A percentile compares a stretch with the other conserved stretches of the same genome.
Evolutionary conservation across 2,329 filamentous ascomycete genomes (phyloP).

Genomic region (Cercospora berteroae): DNA sequence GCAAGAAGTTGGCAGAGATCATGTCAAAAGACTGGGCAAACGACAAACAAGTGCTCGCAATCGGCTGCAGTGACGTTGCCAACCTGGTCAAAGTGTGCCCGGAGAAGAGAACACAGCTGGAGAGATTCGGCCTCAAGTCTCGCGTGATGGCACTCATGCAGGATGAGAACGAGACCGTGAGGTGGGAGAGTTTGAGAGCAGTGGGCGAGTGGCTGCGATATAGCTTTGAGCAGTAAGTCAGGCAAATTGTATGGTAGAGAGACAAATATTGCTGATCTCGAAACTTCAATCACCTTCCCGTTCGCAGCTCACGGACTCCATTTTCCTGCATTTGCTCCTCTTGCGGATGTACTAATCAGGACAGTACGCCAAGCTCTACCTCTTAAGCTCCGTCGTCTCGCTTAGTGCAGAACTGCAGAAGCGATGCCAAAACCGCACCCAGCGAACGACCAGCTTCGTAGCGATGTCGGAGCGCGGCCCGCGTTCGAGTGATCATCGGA

Average conservation of each 20-base stretch:
- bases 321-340: too few species aligned
- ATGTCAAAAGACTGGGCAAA: slow-evolving; percentile 79
- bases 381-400: too few species aligned
- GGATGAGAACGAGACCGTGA: slow-evolving; percentile 79
- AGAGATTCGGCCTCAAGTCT: slow-evolving; percentile 80
- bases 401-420: too few species aligned
- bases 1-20: slow-evolving; percentile 80
- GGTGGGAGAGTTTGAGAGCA: slow-evolving; percentile 88
- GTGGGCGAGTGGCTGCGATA: slow-evolving; percentile 76
- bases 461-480: too few species aligned
- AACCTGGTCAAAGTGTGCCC: slow-evolving; percentile 84
- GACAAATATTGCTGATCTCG: neutral
- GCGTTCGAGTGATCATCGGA: too few species aligned
- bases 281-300: too few species aligned
- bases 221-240: slow-evolving; percentile 53
- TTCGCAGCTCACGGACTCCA: too few species aligned
- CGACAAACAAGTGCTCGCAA: slow-evolving; percentile 80
- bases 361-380: too few species aligned
- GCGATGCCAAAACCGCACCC: too few species aligned
- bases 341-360: too few species aligned
- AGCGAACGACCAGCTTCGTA: too few species aligned
- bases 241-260: neutral
- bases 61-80: slow-evolving; percentile 92
- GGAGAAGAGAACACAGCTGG: slow-evolving; percentile 74
- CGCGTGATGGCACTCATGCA: slow-evolving; percentile 93